Evolutionary conservation across 148 eudicot species (phyloP), one percentile per base, ranked within the genome.

Genomic region (Hydrangea macrophylla): DNA sequence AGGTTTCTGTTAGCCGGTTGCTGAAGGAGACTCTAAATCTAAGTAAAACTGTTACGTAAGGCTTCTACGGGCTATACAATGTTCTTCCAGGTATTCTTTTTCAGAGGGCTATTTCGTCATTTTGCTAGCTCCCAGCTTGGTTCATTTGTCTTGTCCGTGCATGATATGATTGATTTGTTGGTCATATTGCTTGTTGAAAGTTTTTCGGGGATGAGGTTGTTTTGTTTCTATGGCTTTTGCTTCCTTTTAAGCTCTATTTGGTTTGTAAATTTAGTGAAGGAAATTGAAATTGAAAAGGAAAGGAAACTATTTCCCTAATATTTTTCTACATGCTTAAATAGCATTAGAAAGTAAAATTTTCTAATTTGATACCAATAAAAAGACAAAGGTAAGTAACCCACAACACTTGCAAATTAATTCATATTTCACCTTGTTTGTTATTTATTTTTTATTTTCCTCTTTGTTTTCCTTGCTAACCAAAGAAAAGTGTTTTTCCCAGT

Each of bases 1-100:
- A 86, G 72, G 73, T 60, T 71, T 76, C 84, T 51, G 94, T 83
- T 54, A 73, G 66, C 71, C 84, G 75, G 24, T 70, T 90, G 79
- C 75, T 88, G 68, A 76, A 79, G 54, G 93, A 87, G 53, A 73
- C 69, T 24, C 35, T 82, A 7, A 81, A 70, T 64, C 71, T 90
- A 33, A 85, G 86, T 73, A 62, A 73, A 74, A 54, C 76, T 30
- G 56, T 48, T 44, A 23, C 65, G 15, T 73, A 67, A 75, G 25
- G 13, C 59, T 60, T 68, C 24, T 62, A 36, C 23, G 55, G 71
- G 5, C 6, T 4, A 18, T 25, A 17, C 18, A 54, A 10, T 23
- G 45, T 32, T 55, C 26, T 55, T 36, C 9, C 20, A 37, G 44
- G 26, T 67, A 13, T 36, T 36, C 8, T 20, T 35, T n/a, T n/a